phyloP scores from a whole-genome alignment of 352 stramenopile genomes.

The Pelagophyceae sp. region DNA sequence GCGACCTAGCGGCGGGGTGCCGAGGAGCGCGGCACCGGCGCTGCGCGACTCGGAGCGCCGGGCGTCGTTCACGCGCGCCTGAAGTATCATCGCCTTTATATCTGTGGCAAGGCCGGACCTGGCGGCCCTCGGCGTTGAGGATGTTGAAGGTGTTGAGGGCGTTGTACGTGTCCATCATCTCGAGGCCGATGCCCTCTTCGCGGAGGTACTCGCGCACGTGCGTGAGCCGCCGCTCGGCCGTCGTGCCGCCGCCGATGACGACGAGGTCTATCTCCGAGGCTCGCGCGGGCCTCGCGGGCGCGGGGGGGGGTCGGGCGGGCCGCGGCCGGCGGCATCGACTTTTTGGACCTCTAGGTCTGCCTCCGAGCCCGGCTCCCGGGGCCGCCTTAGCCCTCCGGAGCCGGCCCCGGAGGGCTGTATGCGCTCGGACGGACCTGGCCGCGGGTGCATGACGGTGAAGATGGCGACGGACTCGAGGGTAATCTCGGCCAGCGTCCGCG shows the following conservation, averaged over 20 bases:
- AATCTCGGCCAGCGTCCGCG: background rate
- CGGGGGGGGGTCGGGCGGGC: too few relatives aligned
- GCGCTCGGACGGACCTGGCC: constrained; percentile 3
- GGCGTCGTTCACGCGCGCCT: background rate
- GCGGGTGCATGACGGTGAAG: constrained; percentile 14
- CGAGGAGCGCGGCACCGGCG: too few relatives aligned
- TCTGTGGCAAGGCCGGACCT: too few relatives aligned
- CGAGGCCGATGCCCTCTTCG: constrained; percentile 12
- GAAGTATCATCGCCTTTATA: background rate
- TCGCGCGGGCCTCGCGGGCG: too few relatives aligned
- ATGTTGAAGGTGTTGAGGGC: constrained; percentile 18
- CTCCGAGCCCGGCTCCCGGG: background rate
- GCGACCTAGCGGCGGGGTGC: background rate
- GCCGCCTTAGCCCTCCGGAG: too few relatives aligned
- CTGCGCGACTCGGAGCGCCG: too few relatives aligned
- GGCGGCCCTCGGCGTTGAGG: background rate
- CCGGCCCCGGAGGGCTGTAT: too few relatives aligned
- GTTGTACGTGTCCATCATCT: constrained; percentile 15
- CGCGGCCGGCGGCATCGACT: background rate
- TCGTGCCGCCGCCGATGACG: background rate
- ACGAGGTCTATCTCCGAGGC: constrained; percentile 12
- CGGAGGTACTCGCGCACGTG: background rate
- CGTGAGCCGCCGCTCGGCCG: background rate
- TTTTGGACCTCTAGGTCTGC: background rate
- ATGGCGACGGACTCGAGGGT: background rate